Evolutionary conservation across 2,329 filamentous ascomycete species (phyloP), one percentile per base, ranked within the genome.

Genomic region (Teratosphaeria viscida): DNA sequence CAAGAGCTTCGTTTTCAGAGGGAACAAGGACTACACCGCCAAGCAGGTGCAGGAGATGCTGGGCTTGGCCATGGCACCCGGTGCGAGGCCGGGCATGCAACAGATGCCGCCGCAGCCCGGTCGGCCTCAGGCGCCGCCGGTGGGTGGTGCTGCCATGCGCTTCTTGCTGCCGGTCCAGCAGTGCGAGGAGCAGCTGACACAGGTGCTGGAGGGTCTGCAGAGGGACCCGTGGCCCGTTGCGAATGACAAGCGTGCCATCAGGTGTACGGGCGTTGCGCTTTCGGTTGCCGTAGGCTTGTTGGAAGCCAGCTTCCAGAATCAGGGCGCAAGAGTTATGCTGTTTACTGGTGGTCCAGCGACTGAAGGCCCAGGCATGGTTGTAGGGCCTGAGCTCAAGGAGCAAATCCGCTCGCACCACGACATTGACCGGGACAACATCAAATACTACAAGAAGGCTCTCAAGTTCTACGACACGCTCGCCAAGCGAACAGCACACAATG

Each of bases 31-130:
- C 71, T 99, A 99, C 75, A 83, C 86, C n/a, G 89, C 92, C 58
- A 97, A 97, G 78, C 92, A 97, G 73, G 91, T 99, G n/a, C 92
- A 97, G 75, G 94, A 99, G 72, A 99, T 99, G 94, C 86, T 99
- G 56, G 94, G 92, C 32, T 81, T 96, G 58, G 62, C 65, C 5
- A 81, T 86, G 55, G 34, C 27, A 4, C 80, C 88, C 27, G 85
- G 85, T 39, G 74, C 90, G 64, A 85, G 94, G 65, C 90, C 91
- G 27, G 85, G 85, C 58, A 75, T 82, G 71, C 84, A 88, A 61
- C 65, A 63, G 49, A 64, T 66, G 57, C 85, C 86, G 64, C 84
- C 85, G 63, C 86, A 88, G 68, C 86, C 89, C 54, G 89, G 90
- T 63, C 85, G 90, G 56, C 67, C 68, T 10, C 62, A 64, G n/a